phyloP scores from a whole-genome alignment of 768 basidiomycete species.

The Pulveroboletus sp. region DNA sequence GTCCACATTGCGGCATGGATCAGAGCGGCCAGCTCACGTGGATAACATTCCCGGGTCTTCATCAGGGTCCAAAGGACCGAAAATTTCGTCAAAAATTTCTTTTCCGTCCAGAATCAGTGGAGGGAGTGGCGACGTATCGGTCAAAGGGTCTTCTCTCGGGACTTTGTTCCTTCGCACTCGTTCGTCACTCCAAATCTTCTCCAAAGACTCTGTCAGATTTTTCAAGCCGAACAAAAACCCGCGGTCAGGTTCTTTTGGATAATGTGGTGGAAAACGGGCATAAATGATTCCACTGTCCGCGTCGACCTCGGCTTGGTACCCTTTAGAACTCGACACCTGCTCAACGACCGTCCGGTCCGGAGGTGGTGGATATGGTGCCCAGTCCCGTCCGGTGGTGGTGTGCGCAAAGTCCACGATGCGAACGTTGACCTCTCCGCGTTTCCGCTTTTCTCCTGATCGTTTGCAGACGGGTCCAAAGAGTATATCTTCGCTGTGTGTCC shows the following conservation, averaged over 20 bases:
- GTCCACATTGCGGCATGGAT: neutral
- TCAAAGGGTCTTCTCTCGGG: slow-evolving; percentile 54
- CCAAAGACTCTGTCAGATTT: slow-evolving; percentile 72
- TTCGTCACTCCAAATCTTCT: slow-evolving; percentile 87
- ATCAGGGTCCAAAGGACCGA: slow-evolving; percentile 43
- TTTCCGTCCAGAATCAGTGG: slow-evolving; percentile 69
- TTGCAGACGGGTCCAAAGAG: slow-evolving; percentile 64
- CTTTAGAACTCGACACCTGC: slow-evolving; percentile 60
- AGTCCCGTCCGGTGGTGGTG: slow-evolving; percentile 94
- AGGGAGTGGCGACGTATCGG: slow-evolving; percentile 51
- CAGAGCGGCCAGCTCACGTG: slow-evolving; percentile 38
- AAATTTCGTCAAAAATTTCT: slow-evolving; percentile 77
- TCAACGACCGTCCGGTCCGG: slow-evolving; percentile 37
- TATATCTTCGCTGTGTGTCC: slow-evolving; percentile 79
- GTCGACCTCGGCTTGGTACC: slow-evolving; percentile 82
- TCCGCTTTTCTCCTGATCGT: slow-evolving; percentile 62
- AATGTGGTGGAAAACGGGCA: slow-evolving; percentile 93
- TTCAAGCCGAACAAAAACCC: slow-evolving; percentile 92
- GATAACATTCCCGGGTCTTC: slow-evolving; percentile 79
- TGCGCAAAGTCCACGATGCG: slow-evolving; percentile 99
- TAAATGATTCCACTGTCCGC: slow-evolving; percentile 79
- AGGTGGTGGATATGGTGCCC: slow-evolving; percentile 61
- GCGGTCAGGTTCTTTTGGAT: slow-evolving; percentile 84
- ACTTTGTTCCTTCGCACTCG: slow-evolving; percentile 65
- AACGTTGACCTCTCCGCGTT: slow-evolving; percentile 90